Base-by-base conservation (phyloP, 1,284 basidiomycete species). In the Apiotrichum domesticum region DNA sequence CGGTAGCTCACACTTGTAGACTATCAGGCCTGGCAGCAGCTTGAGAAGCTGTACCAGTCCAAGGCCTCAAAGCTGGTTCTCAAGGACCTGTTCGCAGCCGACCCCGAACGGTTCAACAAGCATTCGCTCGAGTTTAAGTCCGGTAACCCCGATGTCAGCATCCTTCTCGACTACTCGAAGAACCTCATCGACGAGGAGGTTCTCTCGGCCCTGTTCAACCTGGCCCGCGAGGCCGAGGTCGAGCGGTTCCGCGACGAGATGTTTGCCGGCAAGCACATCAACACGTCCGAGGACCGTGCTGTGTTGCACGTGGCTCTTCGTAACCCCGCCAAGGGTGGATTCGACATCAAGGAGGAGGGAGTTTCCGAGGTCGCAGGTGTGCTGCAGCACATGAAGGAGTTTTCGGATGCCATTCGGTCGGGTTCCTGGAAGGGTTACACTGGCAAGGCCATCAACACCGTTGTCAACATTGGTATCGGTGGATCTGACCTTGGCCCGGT, bases 401-500 rank as follows among this genome's bases (percentile, higher is more conserved):
- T 98, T 80, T 84, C 87, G 52, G 86, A 96, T 44, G 80, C 85
- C 41, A 84, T 98, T 49, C 84, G 95, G 61, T 87, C 82, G 61
- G 94, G 94, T 35, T 80, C 80, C 48, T 95, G 92, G 90, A 97
- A 89, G 78, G 96, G 96, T 35, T 98, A 96, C 81, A 96, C 93
- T 1, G 95, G 95, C 58, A 97, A 98, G 80, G 71, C 84, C 15
- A 98, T 98, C 82, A 85, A 87, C 72, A 86, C 91, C 54, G 86
- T 98, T 77, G 93, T 98, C 74, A 98, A 98, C 81, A 97, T 98
- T 68, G 95, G 95, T 65, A 98, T 98, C 72, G 96, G 95, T 62
- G 95, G 95, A 54, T 97, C 93, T 40, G 95, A 98, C 77, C 82
- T 98, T 51, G 95, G 95, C 35, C 95, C 95, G 39, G 93, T 97